Evolutionary conservation across 306 rosid genomes (phyloP).

Genomic region (Corylus heterophylla): DNA sequence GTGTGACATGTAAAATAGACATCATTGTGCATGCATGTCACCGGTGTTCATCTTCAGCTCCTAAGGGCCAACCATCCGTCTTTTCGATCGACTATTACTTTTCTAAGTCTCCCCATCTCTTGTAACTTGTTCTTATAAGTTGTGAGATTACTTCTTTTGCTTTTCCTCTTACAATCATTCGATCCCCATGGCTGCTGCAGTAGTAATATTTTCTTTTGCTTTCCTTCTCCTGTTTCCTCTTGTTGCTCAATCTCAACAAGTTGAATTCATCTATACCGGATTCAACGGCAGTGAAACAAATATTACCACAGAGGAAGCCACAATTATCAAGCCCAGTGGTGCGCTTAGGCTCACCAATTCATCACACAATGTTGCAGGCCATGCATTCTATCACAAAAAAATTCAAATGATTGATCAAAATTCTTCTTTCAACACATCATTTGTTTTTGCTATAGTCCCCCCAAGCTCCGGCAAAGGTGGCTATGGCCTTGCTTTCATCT

Average conservation of each 20-base stretch:
- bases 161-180: neutral
- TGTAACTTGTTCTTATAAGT: no score
- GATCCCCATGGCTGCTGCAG: slow-evolving; percentile 33
- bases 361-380: slow-evolving; percentile 40
- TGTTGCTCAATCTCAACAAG: slow-evolving; percentile 14
- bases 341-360: slow-evolving; percentile 52
- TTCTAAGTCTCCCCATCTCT: neutral
- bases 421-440: slow-evolving; percentile 50
- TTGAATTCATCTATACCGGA: slow-evolving; percentile 42
- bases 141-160: neutral
- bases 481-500: slow-evolving; percentile 62
- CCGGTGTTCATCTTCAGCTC: neutral
- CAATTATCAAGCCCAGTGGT: slow-evolving; percentile 34
- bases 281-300: slow-evolving; percentile 29
- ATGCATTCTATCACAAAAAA: slow-evolving; percentile 38
- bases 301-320: slow-evolving; percentile 30
- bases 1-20: neutral
- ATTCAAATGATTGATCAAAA: slow-evolving; percentile 21
- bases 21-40: neutral
- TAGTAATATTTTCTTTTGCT: slow-evolving; percentile 2
- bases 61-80: neutral
- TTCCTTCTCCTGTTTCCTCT: slow-evolving; percentile 32
- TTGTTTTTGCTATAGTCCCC: slow-evolving; percentile 61
- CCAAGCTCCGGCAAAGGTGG: slow-evolving; percentile 48
- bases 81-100: neutral